Evolutionary conservation across 164 flowering plant species (phyloP), one percentile per base, ranked within the genome.

Genomic region (Liriodendron chinense): DNA sequence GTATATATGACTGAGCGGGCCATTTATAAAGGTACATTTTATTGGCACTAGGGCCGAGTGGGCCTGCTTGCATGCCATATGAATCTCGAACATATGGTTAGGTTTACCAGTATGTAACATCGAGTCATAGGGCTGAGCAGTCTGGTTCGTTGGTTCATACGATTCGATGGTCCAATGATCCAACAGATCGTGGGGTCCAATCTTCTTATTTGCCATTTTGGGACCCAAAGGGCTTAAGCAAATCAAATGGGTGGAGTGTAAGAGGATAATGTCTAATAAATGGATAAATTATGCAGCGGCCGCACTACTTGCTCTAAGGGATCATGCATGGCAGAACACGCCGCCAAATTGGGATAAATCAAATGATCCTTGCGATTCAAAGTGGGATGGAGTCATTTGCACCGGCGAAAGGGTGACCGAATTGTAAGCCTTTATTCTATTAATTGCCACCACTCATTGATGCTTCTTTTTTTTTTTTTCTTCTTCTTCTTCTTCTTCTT

Each of bases 371-470:
- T 92, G 98, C 75, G 91, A 83, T 24, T 59, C 47, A 18, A 78
- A 80, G 7, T 92, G 96, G 98, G 96, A 91, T 57, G 98, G 98
- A 75, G 89, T 94, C 71, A 75, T 83, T 68, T 94, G 98, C 86
- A 84, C 66, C 73, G 75, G 66, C 76, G 83, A 91, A 14, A 87
- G 95, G 76, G 90, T 94, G 48, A 87, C 90, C 24, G 80, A 86
- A 65, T 47, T 92, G 98, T 94, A 68, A 89, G 93, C 78, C 63
- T 53, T 63, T 53, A 9, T 66, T 28, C 28, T 28, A 34, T 66
- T 18, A 7, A 53, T 53, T 53, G 13, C 59, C 18, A 53, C 8
- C 3, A 53, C 25, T 59, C 12, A 53, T 47, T 16, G 7, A 13
- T 57, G 25, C 2, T 34, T n/a, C n/a, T n/a, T n/a, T n/a, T n/a